A percentile compares a stretch with the other conserved stretches of the same genome.
Evolutionary conservation across 371 early-diverging fungal genomes (phyloP).

Genomic region (Syncephalastrum sp.): DNA sequence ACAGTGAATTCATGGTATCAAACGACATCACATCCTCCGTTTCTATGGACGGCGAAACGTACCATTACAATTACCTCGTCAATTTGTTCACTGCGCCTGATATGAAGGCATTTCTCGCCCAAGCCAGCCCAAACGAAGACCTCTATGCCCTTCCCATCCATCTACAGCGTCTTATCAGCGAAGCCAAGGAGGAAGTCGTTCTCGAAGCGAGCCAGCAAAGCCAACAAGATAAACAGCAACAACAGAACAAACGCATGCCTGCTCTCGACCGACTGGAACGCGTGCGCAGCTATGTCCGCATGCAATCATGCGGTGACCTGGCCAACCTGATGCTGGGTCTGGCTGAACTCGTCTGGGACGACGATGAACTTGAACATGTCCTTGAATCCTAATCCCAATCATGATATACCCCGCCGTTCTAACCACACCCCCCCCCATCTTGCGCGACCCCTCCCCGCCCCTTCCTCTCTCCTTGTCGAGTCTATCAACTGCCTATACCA

Average conservation of each 20-base stretch:
- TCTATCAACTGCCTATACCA: too few relatives aligned
- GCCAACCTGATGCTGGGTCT: slow-evolving; percentile 29
- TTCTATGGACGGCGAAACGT: slow-evolving; percentile 12
- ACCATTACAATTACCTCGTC: slow-evolving; percentile 23
- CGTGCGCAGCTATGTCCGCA: slow-evolving; percentile 22
- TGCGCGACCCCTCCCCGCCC: too few relatives aligned
- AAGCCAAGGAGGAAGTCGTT: slow-evolving; percentile 34
- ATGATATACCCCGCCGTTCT: not conserved
- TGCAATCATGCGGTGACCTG: slow-evolving; percentile 29
- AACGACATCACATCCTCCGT: too few relatives aligned
- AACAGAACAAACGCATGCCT: not conserved
- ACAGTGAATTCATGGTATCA: too few relatives aligned
- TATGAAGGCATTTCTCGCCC: slow-evolving; percentile 19
- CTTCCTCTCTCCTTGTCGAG: too few relatives aligned
- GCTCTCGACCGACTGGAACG: slow-evolving; percentile 18
- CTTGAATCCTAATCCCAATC: slow-evolving; percentile 1
- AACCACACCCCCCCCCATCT: too few relatives aligned
- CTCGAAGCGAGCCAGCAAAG: slow-evolving; percentile 13
- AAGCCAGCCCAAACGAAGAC: slow-evolving; percentile 24
- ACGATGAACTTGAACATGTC: slow-evolving; percentile 28
- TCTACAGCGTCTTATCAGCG: slow-evolving; percentile 24
- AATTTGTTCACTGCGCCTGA: slow-evolving; percentile 23
- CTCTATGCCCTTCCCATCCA: slow-evolving; percentile 27
- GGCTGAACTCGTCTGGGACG: slow-evolving; percentile 32
- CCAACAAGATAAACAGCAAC: slow-evolving; percentile 1